phyloP scores from a whole-genome alignment of 1,284 basidiomycete genomes.

The Leucoagaricus sp. region DNA sequence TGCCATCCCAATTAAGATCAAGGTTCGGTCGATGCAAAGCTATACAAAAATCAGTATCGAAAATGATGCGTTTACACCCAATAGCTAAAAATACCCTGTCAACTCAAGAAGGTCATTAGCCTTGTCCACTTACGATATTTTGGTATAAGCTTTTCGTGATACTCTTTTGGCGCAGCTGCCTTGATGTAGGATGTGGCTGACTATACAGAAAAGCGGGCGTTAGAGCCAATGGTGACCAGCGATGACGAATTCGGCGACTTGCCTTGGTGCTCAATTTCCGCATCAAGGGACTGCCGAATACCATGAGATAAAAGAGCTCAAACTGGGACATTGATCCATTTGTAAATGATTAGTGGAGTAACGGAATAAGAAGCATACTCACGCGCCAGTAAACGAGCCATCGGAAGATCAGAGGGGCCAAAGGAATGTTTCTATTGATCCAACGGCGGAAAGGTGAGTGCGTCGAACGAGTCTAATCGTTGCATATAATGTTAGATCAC shows the following conservation, averaged over 20 bases:
- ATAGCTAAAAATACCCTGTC: too few relatives aligned
- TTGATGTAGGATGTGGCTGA: slow-evolving; percentile 34
- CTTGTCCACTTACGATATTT: slow-evolving; percentile 37
- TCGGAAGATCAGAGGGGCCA: slow-evolving; percentile 37
- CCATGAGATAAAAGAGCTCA: slow-evolving; percentile 28
- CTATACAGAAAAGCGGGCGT: too few relatives aligned
- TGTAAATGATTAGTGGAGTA: slow-evolving; percentile 18
- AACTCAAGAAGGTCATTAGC: neutral
- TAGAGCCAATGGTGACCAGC: too few relatives aligned
- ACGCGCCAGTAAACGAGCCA: slow-evolving; percentile 33
- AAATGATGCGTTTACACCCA: slow-evolving; percentile 33
- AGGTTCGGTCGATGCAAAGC: slow-evolving; percentile 30
- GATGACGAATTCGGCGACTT: too few relatives aligned
- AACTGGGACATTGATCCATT: slow-evolving; percentile 24
- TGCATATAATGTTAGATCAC: neutral
- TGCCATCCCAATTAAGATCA: slow-evolving; percentile 25
- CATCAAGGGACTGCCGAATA: slow-evolving; percentile 24
- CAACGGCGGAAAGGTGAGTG: slow-evolving; percentile 35
- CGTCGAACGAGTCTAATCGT: slow-evolving; percentile 28
- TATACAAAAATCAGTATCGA: slow-evolving; percentile 27
- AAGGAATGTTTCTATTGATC: slow-evolving; percentile 41
- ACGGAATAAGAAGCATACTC: slow-evolving; percentile 5
- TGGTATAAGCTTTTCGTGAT: slow-evolving; percentile 42
- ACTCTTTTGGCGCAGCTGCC: slow-evolving; percentile 37
- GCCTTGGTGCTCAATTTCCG: slow-evolving; percentile 21